Conservation (phyloP, 805 yeast genomes). For the Candida quercuum region DNA sequence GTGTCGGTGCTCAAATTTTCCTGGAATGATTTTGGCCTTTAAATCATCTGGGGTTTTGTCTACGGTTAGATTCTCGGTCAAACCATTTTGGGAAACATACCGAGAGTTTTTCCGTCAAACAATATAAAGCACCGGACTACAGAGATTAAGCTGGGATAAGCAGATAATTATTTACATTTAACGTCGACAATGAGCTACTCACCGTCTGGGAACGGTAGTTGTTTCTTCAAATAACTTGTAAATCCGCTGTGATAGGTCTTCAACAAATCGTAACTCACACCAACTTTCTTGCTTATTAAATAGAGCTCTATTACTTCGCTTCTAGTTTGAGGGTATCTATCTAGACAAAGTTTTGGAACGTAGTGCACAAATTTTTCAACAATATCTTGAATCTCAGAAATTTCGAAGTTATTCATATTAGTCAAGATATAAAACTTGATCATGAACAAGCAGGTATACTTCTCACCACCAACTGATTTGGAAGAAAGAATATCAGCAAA, state of each 20-base stretch:
- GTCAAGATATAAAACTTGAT: conserved; percentile 17
- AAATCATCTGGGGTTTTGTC: no score
- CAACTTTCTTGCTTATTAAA: conserved; percentile 7
- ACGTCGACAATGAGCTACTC: no score
- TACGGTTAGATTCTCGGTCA: no score
- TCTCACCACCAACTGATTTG: conserved; percentile 18
- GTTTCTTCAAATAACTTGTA: conserved; percentile 6
- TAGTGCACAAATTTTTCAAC: conserved; percentile 6
- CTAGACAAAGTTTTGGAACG: conserved; percentile 10
- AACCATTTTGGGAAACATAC: no score
- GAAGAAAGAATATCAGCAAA: conserved; percentile 11
- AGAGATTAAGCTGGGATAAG: no score
- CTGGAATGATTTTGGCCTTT: no score
- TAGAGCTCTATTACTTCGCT: conserved; percentile 16
- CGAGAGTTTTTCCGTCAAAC: no score
- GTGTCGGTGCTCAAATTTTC: no score
- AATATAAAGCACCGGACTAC: no score
- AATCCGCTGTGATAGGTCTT: conserved; percentile 8
- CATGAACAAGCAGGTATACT: conserved; percentile 19
- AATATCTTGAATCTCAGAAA: conserved; percentile 2
- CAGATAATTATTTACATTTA: no score
- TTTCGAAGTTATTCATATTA: conserved; percentile 7
- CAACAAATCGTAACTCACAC: conserved; percentile 1
- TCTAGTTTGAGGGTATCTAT: conserved; percentile 18
- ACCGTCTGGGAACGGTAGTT: neutral